Conservation (phyloP, 441 rosid genomes). For the Bocquillonia castaneifolia region DNA sequence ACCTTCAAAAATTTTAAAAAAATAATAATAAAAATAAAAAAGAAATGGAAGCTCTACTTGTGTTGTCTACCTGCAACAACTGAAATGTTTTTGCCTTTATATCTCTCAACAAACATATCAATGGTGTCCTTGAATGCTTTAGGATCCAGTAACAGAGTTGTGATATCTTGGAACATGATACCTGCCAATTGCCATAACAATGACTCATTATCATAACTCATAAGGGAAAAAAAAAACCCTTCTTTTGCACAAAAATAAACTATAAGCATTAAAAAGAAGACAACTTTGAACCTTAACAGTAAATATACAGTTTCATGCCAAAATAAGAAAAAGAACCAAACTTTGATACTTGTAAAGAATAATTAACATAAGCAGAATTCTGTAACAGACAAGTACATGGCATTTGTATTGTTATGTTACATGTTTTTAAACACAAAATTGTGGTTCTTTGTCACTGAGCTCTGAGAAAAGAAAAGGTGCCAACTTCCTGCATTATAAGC, state of each 20-base stretch:
- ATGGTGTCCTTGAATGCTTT: constrained; percentile 74
- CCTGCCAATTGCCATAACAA: constrained; percentile 34
- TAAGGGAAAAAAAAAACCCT: background rate
- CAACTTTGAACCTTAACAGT: background rate
- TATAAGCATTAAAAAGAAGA: background rate
- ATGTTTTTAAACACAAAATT: too few relatives aligned
- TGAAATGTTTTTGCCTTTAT: constrained; percentile 66
- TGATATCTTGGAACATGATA: constrained; percentile 88
- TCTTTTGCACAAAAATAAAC: background rate
- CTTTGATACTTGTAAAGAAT: background rate
- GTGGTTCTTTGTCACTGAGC: too few relatives aligned
- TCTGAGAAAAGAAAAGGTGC: background rate
- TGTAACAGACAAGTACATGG: too few relatives aligned
- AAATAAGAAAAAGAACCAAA: background rate
- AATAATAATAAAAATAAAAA: background rate
- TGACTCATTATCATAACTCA: background rate
- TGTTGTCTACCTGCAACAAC: constrained; percentile 71
- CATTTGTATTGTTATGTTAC: too few relatives aligned
- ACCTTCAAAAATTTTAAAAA: background rate
- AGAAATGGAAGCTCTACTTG: background rate
- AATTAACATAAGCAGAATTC: too few relatives aligned
- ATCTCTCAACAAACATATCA: constrained; percentile 80
- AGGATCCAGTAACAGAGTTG: constrained; percentile 69
- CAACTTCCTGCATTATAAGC: background rate
- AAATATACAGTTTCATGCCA: background rate